Conservation (phyloP, 2,329 filamentous ascomycete species). For the Colletotrichum zoysiae region DNA sequence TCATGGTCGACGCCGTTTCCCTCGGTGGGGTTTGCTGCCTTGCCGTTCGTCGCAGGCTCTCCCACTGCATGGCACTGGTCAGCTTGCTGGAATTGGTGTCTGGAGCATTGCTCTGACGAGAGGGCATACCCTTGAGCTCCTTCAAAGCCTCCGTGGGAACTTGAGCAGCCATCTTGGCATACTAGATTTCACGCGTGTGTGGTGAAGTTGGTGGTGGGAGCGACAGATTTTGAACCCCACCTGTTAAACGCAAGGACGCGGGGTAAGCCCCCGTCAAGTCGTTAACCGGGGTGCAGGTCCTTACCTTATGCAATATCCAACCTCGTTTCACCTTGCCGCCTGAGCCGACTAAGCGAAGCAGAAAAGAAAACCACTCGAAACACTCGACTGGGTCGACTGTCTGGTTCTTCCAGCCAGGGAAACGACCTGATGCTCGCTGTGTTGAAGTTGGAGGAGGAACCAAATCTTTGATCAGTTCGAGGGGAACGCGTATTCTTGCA, state of each 20-base stretch:
- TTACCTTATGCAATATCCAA: slow-evolving; percentile 34
- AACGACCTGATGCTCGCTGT: not conserved
- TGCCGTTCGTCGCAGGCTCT: slow-evolving; percentile 55
- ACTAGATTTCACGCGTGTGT: slow-evolving; percentile 33
- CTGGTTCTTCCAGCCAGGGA: not conserved
- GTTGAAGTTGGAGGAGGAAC: slow-evolving; percentile 8
- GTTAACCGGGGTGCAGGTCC: slow-evolving; percentile 28
- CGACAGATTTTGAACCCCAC: slow-evolving; percentile 41
- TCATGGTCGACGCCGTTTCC: slow-evolving; percentile 55
- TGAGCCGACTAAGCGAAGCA: not conserved
- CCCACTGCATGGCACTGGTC: slow-evolving; percentile 51
- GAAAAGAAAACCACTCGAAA: not conserved
- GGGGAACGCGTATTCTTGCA: slow-evolving; percentile 19
- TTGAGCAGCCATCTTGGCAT: slow-evolving; percentile 58
- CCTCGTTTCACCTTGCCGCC: slow-evolving; percentile 22
- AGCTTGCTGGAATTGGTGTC: slow-evolving; percentile 23
- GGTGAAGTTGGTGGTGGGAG: slow-evolving; percentile 38
- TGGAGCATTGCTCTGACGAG: not conserved
- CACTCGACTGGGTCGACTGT: not conserved
- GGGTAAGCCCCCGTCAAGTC: slow-evolving; percentile 39
- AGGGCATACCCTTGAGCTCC: slow-evolving; percentile 55
- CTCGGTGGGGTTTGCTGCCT: slow-evolving; percentile 53
- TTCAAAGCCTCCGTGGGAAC: slow-evolving; percentile 58
- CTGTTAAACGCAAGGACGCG: slow-evolving; percentile 40
- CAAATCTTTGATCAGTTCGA: slow-evolving; percentile 15